A percentile compares a stretch with the other conserved stretches of the same genome.
Evolutionary conservation across 2,329 filamentous ascomycete genomes (phyloP).

Genomic region (Diaporthe sp.): DNA sequence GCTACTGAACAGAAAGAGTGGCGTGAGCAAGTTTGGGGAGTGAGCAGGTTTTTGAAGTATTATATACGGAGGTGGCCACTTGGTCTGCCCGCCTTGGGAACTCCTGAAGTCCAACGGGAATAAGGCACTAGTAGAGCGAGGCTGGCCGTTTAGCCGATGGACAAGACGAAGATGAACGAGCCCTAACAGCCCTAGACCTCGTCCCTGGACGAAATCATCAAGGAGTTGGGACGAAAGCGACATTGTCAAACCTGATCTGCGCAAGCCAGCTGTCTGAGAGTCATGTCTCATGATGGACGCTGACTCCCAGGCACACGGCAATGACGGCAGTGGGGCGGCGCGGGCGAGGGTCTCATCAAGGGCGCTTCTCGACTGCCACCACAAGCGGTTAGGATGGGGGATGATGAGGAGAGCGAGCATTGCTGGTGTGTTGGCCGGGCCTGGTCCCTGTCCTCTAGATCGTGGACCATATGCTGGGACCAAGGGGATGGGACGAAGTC

Average conservation of each 20-base stretch:
- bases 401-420: neutral
- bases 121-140: neutral
- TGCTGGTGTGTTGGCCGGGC: neutral
- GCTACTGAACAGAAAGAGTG: conserved; percentile 33
- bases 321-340: conserved; percentile 19
- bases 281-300: conserved; percentile 12
- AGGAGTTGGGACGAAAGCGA: conserved; percentile 29
- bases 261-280: conserved; percentile 23
- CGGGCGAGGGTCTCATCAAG: conserved; percentile 22
- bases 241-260: conserved; percentile 31
- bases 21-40: conserved; percentile 39
- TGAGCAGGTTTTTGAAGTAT: conserved; percentile 35
- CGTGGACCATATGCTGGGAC: neutral
- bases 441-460: conserved; percentile 14
- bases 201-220: conserved; percentile 19
- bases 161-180: conserved; percentile 19
- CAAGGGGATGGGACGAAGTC: conserved; percentile 19
- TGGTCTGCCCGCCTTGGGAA: neutral
- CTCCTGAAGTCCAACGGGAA: neutral
- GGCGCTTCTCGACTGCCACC: conserved; percentile 25
- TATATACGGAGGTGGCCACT: conserved; percentile 30
- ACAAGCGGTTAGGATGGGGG: conserved; percentile 13
- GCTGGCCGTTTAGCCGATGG: conserved; percentile 23
- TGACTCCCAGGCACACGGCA: conserved; percentile 31
- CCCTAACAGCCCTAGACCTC: conserved; percentile 5